These are phyloP conservation scores for Microascus cirrosus DNA, from an alignment of 2,329 filamentous ascomycete species.

Conservation along the genomic window DNA sequence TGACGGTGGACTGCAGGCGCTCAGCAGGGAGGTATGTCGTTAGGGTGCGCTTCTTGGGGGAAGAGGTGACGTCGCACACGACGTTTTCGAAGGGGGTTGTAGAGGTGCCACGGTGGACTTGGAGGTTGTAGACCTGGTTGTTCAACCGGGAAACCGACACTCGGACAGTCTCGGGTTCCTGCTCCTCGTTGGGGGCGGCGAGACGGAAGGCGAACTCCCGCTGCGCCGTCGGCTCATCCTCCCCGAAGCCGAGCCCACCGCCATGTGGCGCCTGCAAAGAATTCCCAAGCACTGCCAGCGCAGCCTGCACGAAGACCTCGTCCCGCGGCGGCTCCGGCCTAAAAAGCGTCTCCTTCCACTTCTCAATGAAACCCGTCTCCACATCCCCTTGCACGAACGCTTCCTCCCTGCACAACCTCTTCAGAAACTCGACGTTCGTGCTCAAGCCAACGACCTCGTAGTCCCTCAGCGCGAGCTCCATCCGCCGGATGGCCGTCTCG, in stretches of 20 bases:
- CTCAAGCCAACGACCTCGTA: slow-evolving; percentile 90
- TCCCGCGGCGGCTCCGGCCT: slow-evolving; percentile 45
- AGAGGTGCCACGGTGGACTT: slow-evolving; percentile 27
- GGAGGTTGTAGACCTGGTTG: slow-evolving; percentile 32
- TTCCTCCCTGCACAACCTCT: slow-evolving; percentile 68
- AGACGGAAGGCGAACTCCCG: slow-evolving; percentile 41
- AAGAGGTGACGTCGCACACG: slow-evolving; percentile 17
- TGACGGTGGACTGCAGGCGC: slow-evolving; percentile 67
- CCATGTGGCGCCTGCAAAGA: slow-evolving; percentile 28
- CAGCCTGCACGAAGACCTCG: slow-evolving; percentile 79
- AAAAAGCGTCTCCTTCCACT: slow-evolving; percentile 74
- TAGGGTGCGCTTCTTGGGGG: slow-evolving; percentile 24
- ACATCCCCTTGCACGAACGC: slow-evolving; percentile 82
- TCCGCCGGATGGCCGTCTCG: slow-evolving; percentile 70
- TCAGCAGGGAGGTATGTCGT: slow-evolving; percentile 74
- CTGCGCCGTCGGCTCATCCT: slow-evolving; percentile 25
- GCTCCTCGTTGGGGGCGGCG: slow-evolving; percentile 50
- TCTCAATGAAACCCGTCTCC: slow-evolving; percentile 93
- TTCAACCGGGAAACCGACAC: slow-evolving; percentile 37
- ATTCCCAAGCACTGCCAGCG: slow-evolving; percentile 53
- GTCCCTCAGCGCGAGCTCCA: slow-evolving; percentile 67
- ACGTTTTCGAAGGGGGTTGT: slow-evolving; percentile 32
- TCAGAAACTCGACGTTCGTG: slow-evolving; percentile 96
- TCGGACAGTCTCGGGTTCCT: slow-evolving; percentile 51
- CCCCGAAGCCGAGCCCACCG: slow-evolving; percentile 42